Base-by-base conservation (phyloP, 2,329 filamentous ascomycete species). In the Onygenales sp. region DNA sequence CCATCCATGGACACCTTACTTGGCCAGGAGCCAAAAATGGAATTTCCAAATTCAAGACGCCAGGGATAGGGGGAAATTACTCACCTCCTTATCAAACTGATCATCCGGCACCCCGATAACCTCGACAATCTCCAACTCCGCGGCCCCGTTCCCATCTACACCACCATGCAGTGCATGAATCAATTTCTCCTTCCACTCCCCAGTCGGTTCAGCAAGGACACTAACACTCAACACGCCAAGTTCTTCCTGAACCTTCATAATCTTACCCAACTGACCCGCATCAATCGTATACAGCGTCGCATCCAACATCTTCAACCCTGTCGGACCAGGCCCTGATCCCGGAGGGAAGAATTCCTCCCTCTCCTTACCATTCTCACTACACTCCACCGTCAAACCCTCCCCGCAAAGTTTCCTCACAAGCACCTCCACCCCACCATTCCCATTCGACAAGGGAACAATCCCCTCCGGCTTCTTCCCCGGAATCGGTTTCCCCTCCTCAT, bases 271-370 rank as follows among this genome's bases (percentile, higher is more conserved):
- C 14, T 72, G 64, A 33, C 61, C 57, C 6, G 65, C 44, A 7
- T 60, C 64, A 4, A 76, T 46, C 0, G 70, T 72, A 57, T 74
- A 75, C 43, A 75, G 58, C 8, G 72, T 74, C 9, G 64, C 60
- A 58, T 75, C 74, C 58, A 71, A 58, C 48, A 67, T 65, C 51
- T 64, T 61, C 54, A 71, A 50, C 6, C 57, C 65, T 50, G 63
- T 60, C 8, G 69, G 72, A 46, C 55, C 60, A 13, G 59, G 14
- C 60, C 58, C 39, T 64, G 45, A 38, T 59, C 61, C 60, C 63
- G 64, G 51, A 11, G 70, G 61, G 5, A 65, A 69, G 46, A 64
- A 63, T 47, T 66, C 65, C 14, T 58, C 38, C 44, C 31, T 43
- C 56, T 69, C 61, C 7, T 65, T 63, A 4, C 44, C n/a, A 17